Base-by-base conservation (phyloP, 306 rosid genomes). In the apple (Malus domestica) region DNA sequence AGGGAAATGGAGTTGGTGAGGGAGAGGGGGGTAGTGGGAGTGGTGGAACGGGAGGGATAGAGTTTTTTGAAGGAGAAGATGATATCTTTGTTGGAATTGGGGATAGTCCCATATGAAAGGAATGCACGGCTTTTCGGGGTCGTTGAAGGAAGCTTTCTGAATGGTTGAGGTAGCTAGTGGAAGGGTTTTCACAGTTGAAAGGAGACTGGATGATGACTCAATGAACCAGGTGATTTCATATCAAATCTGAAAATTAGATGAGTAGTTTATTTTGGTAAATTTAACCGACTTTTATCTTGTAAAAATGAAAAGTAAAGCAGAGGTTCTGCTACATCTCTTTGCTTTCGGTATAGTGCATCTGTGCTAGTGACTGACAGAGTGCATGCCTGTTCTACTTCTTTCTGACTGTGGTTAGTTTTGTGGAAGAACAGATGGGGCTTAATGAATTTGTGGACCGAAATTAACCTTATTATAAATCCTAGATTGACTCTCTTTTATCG, bases 1-100 rank as follows among this genome's bases (percentile, higher is more conserved):
- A 57, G 59, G 78, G 79, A 46, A 59, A 38, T n/a, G 60, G 71
- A 54, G 44, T 9, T 20, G 10, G 3, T 15, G 46, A 72, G 55
- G 79, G 38, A 70, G 72, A 27, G 27, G 54, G 30, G 25, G 67
- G 44, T 29, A 20, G 51, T 59, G 78, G 70, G 32, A 20, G 20
- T 69, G 25, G 27, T 69, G 18, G 63, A 4, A 84, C 72, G 63
- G 86, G 74, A 27, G 83, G 77, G 35, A 76, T 87, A 88, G 82
- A 83, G 81, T 78, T 78, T 29, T 80, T 63, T 68, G 74, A 78
- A 3, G 88, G 71, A 23, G 89, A 81, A 65, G 90, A 54, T 76
- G 97, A 84, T 80, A 68, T 79, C 40, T 84, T 51, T 67, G 78
- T 81, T 72, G 88, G 86, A 27, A 57, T 85, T 30, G 23, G 65